These are phyloP conservation scores for Sarocladium oryzae DNA, from an alignment of 2,329 filamentous ascomycete genomes.

Conservation along the genomic window DNA sequence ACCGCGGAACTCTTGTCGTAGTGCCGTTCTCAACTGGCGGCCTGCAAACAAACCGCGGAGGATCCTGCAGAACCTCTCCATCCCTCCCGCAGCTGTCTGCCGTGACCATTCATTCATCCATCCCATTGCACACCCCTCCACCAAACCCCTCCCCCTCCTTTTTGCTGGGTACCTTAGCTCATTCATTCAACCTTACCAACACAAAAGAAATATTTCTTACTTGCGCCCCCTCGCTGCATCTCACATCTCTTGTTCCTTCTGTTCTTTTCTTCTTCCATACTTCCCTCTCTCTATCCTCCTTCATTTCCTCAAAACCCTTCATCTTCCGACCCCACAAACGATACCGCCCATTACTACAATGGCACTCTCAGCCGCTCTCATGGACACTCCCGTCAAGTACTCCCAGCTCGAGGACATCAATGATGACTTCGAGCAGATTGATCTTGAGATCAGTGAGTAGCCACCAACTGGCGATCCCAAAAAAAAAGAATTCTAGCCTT, in stretches of 20 bases:
- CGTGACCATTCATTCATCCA: too few relatives aligned
- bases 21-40: too few relatives aligned
- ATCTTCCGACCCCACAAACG: not conserved
- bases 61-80: too few relatives aligned
- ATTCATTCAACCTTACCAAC: not conserved
- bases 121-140: too few relatives aligned
- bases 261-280: not conserved
- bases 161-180: not conserved
- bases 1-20: too few relatives aligned
- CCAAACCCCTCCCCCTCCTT: not conserved
- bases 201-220: slow-evolving; percentile 2
- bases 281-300: not conserved
- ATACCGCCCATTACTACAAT: not conserved
- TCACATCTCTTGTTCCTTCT: not conserved
- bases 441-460: slow-evolving; percentile 72
- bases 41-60: too few relatives aligned
- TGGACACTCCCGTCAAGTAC: slow-evolving; percentile 50
- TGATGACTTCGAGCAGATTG: slow-evolving; percentile 75
- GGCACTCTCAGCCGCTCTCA: slow-evolving; percentile 8
- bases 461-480: not conserved
- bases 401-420: slow-evolving; percentile 76
- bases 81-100: too few relatives aligned
- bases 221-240: not conserved
- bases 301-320: not conserved
- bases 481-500: not conserved